Percentiles rank a stretch among this genome's conserved stretches.
phyloP scores from a whole-genome alignment of 345 rosid species.

The Syzygium aqueum region DNA sequence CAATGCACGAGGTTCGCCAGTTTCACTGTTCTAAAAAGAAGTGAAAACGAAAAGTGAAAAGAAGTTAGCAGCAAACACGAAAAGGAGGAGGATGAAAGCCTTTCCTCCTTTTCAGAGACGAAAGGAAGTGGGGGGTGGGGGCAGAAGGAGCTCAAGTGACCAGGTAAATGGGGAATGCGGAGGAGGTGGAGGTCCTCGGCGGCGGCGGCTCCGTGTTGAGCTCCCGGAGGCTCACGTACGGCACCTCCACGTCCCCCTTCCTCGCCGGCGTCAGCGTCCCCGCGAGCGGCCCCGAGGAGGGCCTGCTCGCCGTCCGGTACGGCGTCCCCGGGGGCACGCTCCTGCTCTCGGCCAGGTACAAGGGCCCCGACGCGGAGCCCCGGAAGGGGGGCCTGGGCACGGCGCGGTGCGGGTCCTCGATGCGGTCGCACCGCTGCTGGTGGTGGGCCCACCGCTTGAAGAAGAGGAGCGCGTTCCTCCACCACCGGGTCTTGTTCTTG shows the following conservation, averaged over 20 bases:
- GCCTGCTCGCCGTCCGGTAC: slow-evolving; percentile 31
- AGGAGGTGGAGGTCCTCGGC: slow-evolving; percentile 47
- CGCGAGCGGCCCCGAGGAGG: slow-evolving; percentile 63
- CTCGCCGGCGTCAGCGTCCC: slow-evolving; percentile 43
- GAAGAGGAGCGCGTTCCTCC: slow-evolving; percentile 67
- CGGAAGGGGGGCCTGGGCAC: slow-evolving; percentile 32
- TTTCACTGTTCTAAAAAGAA: not conserved
- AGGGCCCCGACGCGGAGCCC: slow-evolving; percentile 51
- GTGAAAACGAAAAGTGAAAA: not conserved
- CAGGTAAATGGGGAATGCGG: slow-evolving; percentile 50
- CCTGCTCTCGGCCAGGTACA: slow-evolving; percentile 65
- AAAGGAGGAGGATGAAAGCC: not conserved
- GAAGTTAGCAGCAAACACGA: not conserved
- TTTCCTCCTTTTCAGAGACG: too few relatives aligned
- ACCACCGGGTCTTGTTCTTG: slow-evolving; percentile 58
- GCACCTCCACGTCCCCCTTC: slow-evolving; percentile 39
- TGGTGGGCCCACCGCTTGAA: slow-evolving; percentile 44
- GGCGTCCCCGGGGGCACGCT: slow-evolving; percentile 54
- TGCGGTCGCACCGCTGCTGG: not conserved
- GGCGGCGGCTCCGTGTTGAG: slow-evolving; percentile 51
- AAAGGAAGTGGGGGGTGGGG: too few relatives aligned
- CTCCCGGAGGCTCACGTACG: slow-evolving; percentile 71
- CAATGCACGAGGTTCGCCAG: not conserved
- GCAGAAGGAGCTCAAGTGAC: slow-evolving; percentile 25
- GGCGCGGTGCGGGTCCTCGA: slow-evolving; percentile 34